A percentile compares a stretch with the other conserved stretches of the same genome.
phyloP scores from a whole-genome alignment of 805 yeast species.

The Yamadazyma laniorum region DNA sequence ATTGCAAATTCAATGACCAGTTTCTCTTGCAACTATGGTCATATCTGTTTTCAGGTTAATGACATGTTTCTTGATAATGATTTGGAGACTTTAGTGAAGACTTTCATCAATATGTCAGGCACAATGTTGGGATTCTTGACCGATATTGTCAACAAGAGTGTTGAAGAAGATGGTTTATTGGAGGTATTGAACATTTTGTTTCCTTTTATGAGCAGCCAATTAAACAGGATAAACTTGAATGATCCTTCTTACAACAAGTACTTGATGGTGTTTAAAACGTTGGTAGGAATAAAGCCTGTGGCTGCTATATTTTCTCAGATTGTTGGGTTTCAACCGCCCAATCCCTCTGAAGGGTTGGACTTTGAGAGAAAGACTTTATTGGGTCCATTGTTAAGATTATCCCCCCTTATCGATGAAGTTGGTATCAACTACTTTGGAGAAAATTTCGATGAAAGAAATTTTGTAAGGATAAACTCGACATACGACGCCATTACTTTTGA shows the following conservation, averaged over 20 bases:
- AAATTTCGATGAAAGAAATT: slow-evolving; percentile 8
- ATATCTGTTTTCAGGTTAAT: slow-evolving; percentile 66
- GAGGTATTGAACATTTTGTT: slow-evolving; percentile 58
- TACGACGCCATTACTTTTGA: slow-evolving; percentile 65
- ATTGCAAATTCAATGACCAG: slow-evolving; percentile 49
- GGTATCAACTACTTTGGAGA: slow-evolving; percentile 44
- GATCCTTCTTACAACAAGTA: slow-evolving; percentile 53
- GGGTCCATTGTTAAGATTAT: slow-evolving; percentile 74
- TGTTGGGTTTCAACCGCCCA: slow-evolving; percentile 51
- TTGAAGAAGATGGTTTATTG: slow-evolving; percentile 62
- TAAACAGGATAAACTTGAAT: slow-evolving; percentile 42
- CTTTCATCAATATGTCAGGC: slow-evolving; percentile 21
- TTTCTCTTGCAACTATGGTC: slow-evolving; percentile 58
- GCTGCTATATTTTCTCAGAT: slow-evolving; percentile 59
- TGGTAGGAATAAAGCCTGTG: slow-evolving; percentile 58
- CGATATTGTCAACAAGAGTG: slow-evolving; percentile 56
- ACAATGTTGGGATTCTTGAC: slow-evolving; percentile 43
- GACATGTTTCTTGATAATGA: slow-evolving; percentile 53
- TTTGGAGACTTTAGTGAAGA: slow-evolving; percentile 25
- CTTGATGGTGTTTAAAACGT: slow-evolving; percentile 54
- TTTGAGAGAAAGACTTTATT: slow-evolving; percentile 63
- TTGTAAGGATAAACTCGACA: slow-evolving; percentile 38
- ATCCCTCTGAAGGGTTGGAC: slow-evolving; percentile 43
- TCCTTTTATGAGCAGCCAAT: slow-evolving; percentile 41
- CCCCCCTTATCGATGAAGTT: slow-evolving; percentile 63